Base-by-base conservation (phyloP, 345 rosid genomes). In the Citrus reticulata region DNA sequence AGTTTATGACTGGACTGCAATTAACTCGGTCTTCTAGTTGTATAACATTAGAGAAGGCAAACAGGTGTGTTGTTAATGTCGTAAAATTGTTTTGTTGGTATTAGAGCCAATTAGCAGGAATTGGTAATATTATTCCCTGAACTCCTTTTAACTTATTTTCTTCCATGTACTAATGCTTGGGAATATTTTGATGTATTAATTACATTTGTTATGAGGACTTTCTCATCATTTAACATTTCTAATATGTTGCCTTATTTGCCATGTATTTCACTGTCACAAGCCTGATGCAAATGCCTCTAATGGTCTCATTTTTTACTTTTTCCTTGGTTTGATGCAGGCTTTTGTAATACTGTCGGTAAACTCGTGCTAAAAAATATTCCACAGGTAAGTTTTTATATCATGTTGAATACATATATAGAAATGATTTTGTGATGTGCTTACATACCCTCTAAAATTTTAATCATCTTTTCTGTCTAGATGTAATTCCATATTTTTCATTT, bases 331-430 rank as follows among this genome's bases (percentile, higher is more conserved):
- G 55, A 49, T 77, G 86, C 82, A 89, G 93, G 87, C 32, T 9
- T 87, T 25, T 24, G 80, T 37, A 73, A 80, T 17, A 68, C 55
- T 0, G 5, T 88, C 4, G 92, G 91, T 40, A 84, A 64, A 82
- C 32, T 81, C 14, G 82, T 83, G 77, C 74, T 84, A 2, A 92
- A 90, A 81, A 85, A 80, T 74, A 81, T 80, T 61, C 87, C 81
- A 70, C 92, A 90, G 91, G 92, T 85, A 77, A 87, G 70, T 59
- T 30, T 42, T 40, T 58, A 34, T 40, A 70, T 32, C 17, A 42
- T 24, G 24, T 35, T 32, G 30, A 32, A 27, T 19, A 8, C 2
- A 20, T 51, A 0, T 7, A 73, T 1, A 6, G 7, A 51, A 57
- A 57, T 9, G 34, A 29, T 66, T 19, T 9, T 51, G 11, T 24